Percentiles rank a stretch among this genome's conserved stretches.
phyloP scores from a whole-genome alignment of 2,329 filamentous ascomycete species.

The Botrytis deweyae region DNA sequence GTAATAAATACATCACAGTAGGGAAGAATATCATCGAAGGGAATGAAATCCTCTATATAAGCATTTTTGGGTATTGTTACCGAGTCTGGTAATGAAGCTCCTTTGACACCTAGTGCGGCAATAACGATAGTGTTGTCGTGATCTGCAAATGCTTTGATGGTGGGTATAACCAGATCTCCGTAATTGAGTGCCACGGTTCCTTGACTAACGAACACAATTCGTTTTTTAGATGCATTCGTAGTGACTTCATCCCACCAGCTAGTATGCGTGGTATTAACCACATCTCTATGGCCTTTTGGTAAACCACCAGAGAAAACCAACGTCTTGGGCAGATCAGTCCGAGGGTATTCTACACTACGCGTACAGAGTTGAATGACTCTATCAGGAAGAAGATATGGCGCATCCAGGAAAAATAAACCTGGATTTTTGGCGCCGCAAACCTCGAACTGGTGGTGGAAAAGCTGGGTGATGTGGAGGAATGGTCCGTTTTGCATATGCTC shows the following conservation, averaged over 20 bases:
- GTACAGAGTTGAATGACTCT: slow-evolving; percentile 5
- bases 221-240: slow-evolving; percentile 40
- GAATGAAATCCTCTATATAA: slow-evolving; percentile 40
- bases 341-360: neutral
- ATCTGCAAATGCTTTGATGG: slow-evolving; percentile 39
- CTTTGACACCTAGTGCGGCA: slow-evolving; percentile 34
- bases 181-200: slow-evolving; percentile 39
- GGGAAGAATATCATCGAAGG: slow-evolving; percentile 41
- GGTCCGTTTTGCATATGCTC: slow-evolving; percentile 18
- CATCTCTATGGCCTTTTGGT: neutral
- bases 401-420: slow-evolving; percentile 31
- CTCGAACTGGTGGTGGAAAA: slow-evolving; percentile 23
- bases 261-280: slow-evolving; percentile 33
- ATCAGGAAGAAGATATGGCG: slow-evolving; percentile 9
- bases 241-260: slow-evolving; percentile 48
- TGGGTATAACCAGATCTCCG: slow-evolving; percentile 40
- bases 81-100: slow-evolving; percentile 35
- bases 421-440: slow-evolving; percentile 33
- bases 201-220: slow-evolving; percentile 41
- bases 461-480: neutral
- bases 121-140: slow-evolving; percentile 39
- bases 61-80: slow-evolving; percentile 37
- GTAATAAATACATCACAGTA: slow-evolving; percentile 40
- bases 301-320: neutral
- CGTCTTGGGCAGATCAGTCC: neutral